These are phyloP conservation scores for Torrubiellomyces zombiae DNA, from an alignment of 2,329 filamentous ascomycete species.

Conservation along the genomic window DNA sequence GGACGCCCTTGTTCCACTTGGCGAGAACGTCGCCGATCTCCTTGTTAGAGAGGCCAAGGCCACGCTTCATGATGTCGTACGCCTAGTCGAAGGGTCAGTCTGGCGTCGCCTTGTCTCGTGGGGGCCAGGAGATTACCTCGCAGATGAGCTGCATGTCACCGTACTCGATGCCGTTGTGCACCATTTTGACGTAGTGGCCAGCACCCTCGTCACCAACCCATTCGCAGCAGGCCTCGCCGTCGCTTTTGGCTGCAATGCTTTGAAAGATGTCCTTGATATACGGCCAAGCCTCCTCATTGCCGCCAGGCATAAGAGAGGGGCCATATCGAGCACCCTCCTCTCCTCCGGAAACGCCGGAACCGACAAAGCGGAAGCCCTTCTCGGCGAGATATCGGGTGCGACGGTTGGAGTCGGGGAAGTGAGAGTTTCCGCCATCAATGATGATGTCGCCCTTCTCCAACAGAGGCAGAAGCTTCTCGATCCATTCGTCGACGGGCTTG, in stretches of 20 bases:
- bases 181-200: slow-evolving; percentile 99
- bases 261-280: slow-evolving; percentile 99
- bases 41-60: slow-evolving; percentile 73
- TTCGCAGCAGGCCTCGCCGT: slow-evolving; percentile 94
- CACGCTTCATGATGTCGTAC: slow-evolving; percentile 99
- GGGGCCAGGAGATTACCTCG: slow-evolving; percentile 49
- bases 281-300: slow-evolving; percentile 95
- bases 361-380: slow-evolving; percentile 93
- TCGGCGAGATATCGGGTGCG: slow-evolving; percentile 70
- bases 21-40: slow-evolving; percentile 91
- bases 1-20: slow-evolving; percentile 96
- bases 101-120: neutral
- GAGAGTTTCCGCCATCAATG: slow-evolving; percentile 96
- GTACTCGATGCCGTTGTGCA: slow-evolving; percentile 99
- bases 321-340: slow-evolving; percentile 98
- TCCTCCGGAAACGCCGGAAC: slow-evolving; percentile 93
- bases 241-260: slow-evolving; percentile 92
- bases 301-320: slow-evolving; percentile 96
- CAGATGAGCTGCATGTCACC: slow-evolving; percentile 99
- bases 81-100: slow-evolving; percentile 38
- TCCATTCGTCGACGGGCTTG: slow-evolving; percentile 96
- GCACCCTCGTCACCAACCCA: slow-evolving; percentile 99
- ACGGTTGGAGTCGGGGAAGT: slow-evolving; percentile 98
- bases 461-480: slow-evolving; percentile 78
- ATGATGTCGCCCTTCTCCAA: slow-evolving; percentile 87